Conservation (phyloP, 306 rosid species). For the Crataegus laevigata region DNA sequence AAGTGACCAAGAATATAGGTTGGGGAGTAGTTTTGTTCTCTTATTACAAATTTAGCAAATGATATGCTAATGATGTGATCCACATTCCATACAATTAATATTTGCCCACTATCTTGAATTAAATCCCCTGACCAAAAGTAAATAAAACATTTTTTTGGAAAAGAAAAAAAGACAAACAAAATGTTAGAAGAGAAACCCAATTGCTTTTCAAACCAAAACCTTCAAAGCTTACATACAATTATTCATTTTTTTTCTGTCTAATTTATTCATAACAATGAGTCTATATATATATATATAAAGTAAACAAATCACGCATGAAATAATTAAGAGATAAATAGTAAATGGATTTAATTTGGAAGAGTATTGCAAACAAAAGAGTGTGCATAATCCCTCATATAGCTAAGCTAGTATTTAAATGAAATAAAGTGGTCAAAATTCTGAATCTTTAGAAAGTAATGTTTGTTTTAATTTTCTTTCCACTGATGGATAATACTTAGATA, state of each 20-base stretch:
- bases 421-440: neutral
- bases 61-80: conserved; percentile 10
- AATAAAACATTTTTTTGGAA: neutral
- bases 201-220: neutral
- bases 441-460: neutral
- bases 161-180: neutral
- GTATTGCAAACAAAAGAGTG: neutral
- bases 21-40: conserved; percentile 51
- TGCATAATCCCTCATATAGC: neutral
- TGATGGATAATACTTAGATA: too few relatives aligned
- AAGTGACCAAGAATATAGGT: conserved; percentile 46
- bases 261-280: neutral
- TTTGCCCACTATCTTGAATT: neutral
- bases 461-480: neutral
- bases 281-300: neutral
- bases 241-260: neutral
- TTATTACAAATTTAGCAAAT: conserved; percentile 30
- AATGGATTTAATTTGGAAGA: neutral
- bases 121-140: neutral
- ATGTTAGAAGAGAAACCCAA: neutral
- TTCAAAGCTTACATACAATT: neutral
- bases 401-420: too few relatives aligned
- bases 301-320: neutral
- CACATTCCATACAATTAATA: conserved; percentile 21
- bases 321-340: neutral